These are phyloP conservation scores for Globisporangium yorkense DNA, from an alignment of 352 stramenopile genomes.

Conservation along the genomic window DNA sequence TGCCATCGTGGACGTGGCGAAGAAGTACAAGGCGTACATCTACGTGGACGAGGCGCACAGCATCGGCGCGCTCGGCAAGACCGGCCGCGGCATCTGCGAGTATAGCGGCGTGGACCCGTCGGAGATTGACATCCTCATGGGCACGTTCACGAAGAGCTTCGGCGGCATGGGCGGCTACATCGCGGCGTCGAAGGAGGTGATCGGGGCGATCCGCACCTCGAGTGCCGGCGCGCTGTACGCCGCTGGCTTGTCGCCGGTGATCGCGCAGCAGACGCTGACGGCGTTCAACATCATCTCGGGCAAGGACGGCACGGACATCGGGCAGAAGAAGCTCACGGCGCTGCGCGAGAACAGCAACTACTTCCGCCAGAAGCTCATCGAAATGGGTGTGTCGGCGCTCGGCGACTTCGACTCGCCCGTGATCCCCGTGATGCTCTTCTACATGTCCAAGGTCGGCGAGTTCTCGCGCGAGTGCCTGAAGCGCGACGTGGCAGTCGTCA, in stretches of 20 bases:
- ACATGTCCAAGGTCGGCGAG: conserved; percentile 90
- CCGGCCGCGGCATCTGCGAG: conserved; percentile 94
- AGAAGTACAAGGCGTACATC: conserved; percentile 96
- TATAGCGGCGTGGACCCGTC: conserved; percentile 92
- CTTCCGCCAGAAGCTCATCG: conserved; percentile 83
- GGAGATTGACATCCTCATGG: conserved; percentile 99
- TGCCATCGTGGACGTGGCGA: conserved; percentile 89
- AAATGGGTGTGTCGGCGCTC: conserved; percentile 76
- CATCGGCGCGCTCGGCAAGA: conserved; percentile 93
- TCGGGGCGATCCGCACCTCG: conserved; percentile 27
- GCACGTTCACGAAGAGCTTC: conserved; percentile 99
- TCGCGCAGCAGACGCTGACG: conserved; percentile 26
- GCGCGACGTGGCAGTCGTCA: conserved; percentile 89
- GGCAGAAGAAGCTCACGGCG: conserved; percentile 62
- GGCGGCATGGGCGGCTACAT: conserved; percentile 98
- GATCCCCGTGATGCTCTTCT: conserved; percentile 94
- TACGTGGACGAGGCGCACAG: conserved; percentile 98
- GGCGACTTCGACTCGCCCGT: conserved; percentile 92
- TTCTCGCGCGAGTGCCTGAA: conserved; percentile 89
- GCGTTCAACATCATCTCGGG: conserved; percentile 86
- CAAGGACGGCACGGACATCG: conserved; percentile 86
- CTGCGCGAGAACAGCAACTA: conserved; percentile 94
- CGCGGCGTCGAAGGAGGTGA: conserved; percentile 77
- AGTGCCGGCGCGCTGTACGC: conserved; percentile 35
- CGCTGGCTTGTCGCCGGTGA: conserved; percentile 40